Percentiles rank a stretch among this genome's conserved stretches.
Conservation (phyloP, 2,329 filamentous ascomycete species). For the Penicillium olsonii region DNA sequence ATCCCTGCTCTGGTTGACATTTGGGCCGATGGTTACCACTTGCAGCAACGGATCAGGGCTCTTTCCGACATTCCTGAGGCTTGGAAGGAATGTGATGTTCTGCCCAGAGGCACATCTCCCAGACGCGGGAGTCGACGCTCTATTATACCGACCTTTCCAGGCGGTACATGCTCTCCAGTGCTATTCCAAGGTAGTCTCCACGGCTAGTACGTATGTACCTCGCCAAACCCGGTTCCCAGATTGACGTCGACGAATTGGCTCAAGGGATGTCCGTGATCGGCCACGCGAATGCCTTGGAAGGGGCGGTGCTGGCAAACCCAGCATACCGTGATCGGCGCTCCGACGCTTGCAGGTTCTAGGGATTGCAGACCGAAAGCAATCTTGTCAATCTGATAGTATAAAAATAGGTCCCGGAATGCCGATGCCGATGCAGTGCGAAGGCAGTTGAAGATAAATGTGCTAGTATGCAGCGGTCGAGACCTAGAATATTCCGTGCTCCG, state of each 20-base stretch:
- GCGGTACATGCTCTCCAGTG: no score
- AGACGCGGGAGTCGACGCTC: no score
- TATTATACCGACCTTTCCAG: no score
- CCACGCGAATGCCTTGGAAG: conserved; percentile 10
- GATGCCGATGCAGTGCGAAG: neutral
- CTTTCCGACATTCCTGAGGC: conserved; percentile 4
- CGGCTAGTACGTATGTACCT: no score
- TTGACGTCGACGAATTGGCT: no score
- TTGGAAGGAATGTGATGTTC: neutral
- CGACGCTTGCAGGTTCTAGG: conserved; percentile 19
- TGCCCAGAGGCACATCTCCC: no score
- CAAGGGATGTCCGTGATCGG: conserved; percentile 9
- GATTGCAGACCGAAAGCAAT: conserved; percentile 12
- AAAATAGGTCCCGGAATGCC: neutral
- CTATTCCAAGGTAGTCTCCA: no score
- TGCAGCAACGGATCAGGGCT: conserved; percentile 4
- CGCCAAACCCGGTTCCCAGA: neutral
- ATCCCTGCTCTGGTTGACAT: conserved; percentile 5
- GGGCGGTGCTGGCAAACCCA: conserved; percentile 26
- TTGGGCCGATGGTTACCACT: neutral
- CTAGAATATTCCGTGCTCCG: no score
- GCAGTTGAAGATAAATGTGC: neutral
- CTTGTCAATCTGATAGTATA: conserved; percentile 1
- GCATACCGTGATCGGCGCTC: conserved; percentile 24
- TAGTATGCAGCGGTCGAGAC: neutral